These are phyloP conservation scores for Ceratocystis diversiconidia DNA, from an alignment of 2,329 filamentous ascomycete species.

Conservation along the genomic window DNA sequence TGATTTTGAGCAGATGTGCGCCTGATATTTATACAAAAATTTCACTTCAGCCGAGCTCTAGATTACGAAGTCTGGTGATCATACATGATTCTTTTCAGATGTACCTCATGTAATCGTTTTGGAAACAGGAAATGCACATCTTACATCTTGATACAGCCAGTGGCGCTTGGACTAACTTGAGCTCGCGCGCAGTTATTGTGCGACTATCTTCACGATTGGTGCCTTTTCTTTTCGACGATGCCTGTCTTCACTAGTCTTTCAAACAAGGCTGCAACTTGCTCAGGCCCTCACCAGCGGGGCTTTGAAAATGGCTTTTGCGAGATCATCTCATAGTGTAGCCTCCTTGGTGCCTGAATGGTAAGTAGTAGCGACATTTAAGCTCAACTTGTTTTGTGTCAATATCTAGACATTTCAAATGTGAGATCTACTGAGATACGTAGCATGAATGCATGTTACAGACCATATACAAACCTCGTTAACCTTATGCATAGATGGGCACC, in stretches of 20 bases:
- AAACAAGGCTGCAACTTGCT: neutral
- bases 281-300: neutral
- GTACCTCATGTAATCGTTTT: neutral
- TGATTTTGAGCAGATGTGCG: neutral
- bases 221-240: neutral
- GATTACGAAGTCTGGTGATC: neutral
- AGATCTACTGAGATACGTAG: too few relatives aligned
- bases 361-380: neutral
- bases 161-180: neutral
- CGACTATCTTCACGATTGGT: neutral
- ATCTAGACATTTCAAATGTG: too few relatives aligned
- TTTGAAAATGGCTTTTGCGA: neutral
- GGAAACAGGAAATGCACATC: constrained; percentile 2
- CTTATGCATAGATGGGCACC: too few relatives aligned
- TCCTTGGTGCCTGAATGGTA: neutral
- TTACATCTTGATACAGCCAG: neutral
- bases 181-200: neutral
- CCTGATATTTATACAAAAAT: neutral
- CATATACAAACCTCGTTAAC: too few relatives aligned
- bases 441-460: too few relatives aligned
- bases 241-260: neutral
- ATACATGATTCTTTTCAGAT: neutral
- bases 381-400: too few relatives aligned
- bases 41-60: neutral
- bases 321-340: neutral